Base-by-base conservation (phyloP, 306 rosid species). In the Malus sylvestris region DNA sequence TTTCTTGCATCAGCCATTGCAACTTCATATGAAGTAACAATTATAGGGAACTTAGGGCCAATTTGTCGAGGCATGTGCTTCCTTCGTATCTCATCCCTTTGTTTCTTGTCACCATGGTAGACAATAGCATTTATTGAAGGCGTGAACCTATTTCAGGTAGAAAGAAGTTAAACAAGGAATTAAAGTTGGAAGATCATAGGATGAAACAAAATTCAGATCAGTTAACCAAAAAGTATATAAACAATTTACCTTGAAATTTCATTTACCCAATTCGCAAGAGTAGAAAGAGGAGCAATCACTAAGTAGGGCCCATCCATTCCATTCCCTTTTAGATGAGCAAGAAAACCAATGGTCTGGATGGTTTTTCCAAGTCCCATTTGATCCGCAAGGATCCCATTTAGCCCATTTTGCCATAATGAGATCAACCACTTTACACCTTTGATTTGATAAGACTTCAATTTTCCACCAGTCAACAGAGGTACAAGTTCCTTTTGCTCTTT, bases 311-410 rank as follows among this genome's bases (percentile, higher is more conserved):
- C 98, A 86, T 92, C 85, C 82, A 96, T 73, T 76, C 97, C 97
- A 62, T 89, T 92, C 29, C 89, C 88, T 82, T 90, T 96, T 14
- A 96, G 80, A 88, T 96, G 99, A 58, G 97, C 78, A 71, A 96
- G 90, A 79, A 96, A 93, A 76, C 93, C 93, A 78, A 96, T 92
- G 8, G 99, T 91, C 81, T 96, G 99, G 79, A 96, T 96, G 22
- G 99, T 96, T 92, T 96, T 96, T 78, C 99, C 99, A 53, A 96
- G 99, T 75, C 99, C 99, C 99, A 96, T 96, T 87, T 96, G 99
- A 85, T 96, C 99, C 40, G 99, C 99, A 69, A 96, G 97, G 83
- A 96, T 96, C 74, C 99, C 99, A 78, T 96, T 96, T 79, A 96
- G 57, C 45, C 99, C 99, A 91, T 96, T 96, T 87, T 96, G 98